Evolutionary conservation across 2,329 filamentous ascomycete genomes (phyloP), one percentile per base, ranked within the genome.

Genomic region (Penicillium occitanis): DNA sequence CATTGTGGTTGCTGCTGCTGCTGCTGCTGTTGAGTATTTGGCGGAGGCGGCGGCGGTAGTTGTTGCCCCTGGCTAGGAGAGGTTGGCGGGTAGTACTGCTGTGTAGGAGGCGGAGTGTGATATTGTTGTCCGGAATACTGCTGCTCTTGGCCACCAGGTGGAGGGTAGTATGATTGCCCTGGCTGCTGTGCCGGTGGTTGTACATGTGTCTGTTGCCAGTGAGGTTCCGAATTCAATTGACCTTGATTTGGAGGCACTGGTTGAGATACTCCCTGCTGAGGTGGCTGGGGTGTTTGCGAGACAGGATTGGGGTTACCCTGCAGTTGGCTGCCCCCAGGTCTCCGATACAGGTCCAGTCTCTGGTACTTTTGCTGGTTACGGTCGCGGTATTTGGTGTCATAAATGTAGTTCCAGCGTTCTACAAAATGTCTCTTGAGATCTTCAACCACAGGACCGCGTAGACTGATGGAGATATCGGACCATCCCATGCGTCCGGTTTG

Each of bases 351-450:
- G n/a, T 63, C 61, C 19, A 66, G 44, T n/a, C 57, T 60, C n/a
- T 66, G 61, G 69, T 87, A 88, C 65, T 85, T 78, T 3, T 75
- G 72, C 55, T 86, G 80, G 57, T 83, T 79, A 17, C 86, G 84
- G 40, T 85, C 82, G 67, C 82, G 80, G 75, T 97, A 97, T 76
- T 97, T 97, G 61, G 90, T 87, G 65, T 88, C 84, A 70, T 88
- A 96, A 69, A 97, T 93, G 75, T 91, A 96, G 79, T 97, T 97
- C 92, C 93, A 97, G 71, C 93, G 84, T 73, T 96, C 90, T 1
- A 88, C 85, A 72, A 97, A 97, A 75, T 97, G 92, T 5, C 86
- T 85, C 37, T 88, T 83, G 37, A 97, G 82, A 75, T 91, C 92
- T 68, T 89, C 83, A 0, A 94, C 89, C 10, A 92, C 90, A 0